A percentile compares a stretch with the other conserved stretches of the same genome.
phyloP scores from a whole-genome alignment of 352 stramenopile species.

The Pilasporangium apinafurcum region DNA sequence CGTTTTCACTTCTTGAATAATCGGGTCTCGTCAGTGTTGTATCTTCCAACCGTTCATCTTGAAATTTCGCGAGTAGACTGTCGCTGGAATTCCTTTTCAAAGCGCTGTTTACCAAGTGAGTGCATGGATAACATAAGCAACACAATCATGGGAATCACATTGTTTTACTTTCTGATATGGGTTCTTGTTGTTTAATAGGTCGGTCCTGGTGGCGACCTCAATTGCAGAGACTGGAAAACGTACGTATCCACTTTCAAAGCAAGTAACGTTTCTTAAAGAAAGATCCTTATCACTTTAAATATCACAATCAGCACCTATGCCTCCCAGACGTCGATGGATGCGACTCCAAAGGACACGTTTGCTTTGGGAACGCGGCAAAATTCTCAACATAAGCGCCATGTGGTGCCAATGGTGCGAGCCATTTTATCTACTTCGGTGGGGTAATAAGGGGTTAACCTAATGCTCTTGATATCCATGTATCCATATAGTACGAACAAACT shows the following conservation, averaged over 20 bases:
- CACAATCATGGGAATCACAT: not conserved
- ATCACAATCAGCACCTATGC: constrained; percentile 39
- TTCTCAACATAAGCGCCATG: constrained; percentile 55
- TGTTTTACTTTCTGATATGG: not conserved
- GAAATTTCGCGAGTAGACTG: constrained; percentile 7
- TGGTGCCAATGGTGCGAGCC: constrained; percentile 40
- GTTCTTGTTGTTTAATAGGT: constrained; percentile 35
- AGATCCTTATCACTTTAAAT: too few relatives aligned
- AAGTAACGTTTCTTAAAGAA: too few relatives aligned
- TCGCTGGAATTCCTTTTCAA: constrained; percentile 52
- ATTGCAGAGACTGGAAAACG: constrained; percentile 63
- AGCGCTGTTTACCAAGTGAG: constrained; percentile 59
- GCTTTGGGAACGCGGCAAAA: constrained; percentile 31
- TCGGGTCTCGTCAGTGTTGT: not conserved
- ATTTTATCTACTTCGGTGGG: not conserved
- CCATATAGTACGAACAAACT: constrained; percentile 21
- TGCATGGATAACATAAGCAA: not conserved
- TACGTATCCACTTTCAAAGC: too few relatives aligned
- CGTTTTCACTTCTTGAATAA: not conserved
- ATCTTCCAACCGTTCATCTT: too few relatives aligned
- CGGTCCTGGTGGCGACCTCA: constrained; percentile 32
- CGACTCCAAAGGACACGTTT: constrained; percentile 10
- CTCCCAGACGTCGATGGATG: constrained; percentile 48
- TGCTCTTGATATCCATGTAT: not conserved
- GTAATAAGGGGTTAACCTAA: not conserved